These are phyloP conservation scores for Globisporangium uncinulatum DNA, from an alignment of 352 stramenopile species.

Conservation along the genomic window DNA sequence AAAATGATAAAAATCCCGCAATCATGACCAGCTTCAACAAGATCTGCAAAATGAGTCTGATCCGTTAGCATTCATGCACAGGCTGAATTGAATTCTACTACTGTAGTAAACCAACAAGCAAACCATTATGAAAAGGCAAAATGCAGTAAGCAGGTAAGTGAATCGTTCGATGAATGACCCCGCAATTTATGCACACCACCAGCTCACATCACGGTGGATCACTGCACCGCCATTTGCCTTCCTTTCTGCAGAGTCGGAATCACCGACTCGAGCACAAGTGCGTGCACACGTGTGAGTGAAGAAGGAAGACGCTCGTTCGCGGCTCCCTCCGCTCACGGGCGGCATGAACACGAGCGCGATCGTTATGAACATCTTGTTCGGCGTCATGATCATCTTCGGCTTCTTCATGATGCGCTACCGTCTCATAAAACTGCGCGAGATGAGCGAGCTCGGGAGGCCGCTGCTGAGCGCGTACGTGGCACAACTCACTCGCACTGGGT, in stretches of 20 bases:
- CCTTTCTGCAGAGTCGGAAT: no score
- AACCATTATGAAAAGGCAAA: background rate
- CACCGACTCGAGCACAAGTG: no score
- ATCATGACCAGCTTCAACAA: background rate
- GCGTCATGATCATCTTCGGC: slow-evolving; percentile 29
- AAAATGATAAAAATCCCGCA: background rate
- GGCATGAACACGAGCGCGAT: slow-evolving; percentile 16
- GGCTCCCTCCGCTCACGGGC: background rate
- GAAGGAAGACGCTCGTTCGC: background rate
- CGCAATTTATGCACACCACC: no score
- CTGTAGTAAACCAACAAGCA: background rate
- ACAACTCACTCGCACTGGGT: background rate
- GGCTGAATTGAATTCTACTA: no score
- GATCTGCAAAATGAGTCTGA: background rate
- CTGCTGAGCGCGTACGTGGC: slow-evolving; percentile 42
- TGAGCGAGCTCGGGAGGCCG: slow-evolving; percentile 47
- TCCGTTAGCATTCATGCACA: no score
- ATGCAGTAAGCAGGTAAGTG: background rate
- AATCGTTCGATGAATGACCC: background rate
- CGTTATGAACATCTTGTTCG: slow-evolving; percentile 36
- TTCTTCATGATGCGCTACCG: slow-evolving; percentile 52
- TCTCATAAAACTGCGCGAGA: slow-evolving; percentile 31
- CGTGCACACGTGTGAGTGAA: background rate
- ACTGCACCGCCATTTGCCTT: no score
- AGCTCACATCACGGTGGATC: no score